Base-by-base conservation (phyloP, 2,329 filamentous ascomycete species). In the Onygenales sp. region DNA sequence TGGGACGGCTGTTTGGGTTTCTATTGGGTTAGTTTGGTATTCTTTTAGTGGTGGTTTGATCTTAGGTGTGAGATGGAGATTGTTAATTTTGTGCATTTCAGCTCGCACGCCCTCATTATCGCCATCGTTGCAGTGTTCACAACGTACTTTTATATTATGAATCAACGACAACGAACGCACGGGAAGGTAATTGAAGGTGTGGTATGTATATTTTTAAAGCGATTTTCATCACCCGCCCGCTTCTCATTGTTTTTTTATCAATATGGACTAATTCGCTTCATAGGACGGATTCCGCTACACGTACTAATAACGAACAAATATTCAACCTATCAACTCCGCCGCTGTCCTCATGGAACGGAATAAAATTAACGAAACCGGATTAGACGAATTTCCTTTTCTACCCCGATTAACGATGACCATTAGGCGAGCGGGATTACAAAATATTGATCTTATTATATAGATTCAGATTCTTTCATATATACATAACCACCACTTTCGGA, bases 1-100 rank as follows among this genome's bases (percentile, higher is more conserved):
- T 64, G 65, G 74, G 54, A 86, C 83, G 2, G 84, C 84, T 2
- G 77, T 86, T 11, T 86, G 82, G 82, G 75, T 85, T 11, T 83
- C 79, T 10, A 83, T 86, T 54, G 82, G 78, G 64, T 71, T 52
- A 56, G 62, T 59, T 14, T 40, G 43, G 13, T 49, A 45, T 43
- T n/a, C n/a, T n/a, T 31, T 34, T 1, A 33, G n/a, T 34, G 8
- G 6, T 49, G 11, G 42, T 37, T 21, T 46, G 11, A n/a, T 27
- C 10, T 9, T 33, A 14, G 39, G 7, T 44, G 8, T 14, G 42
- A 42, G 45, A 13, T 7, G 21, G 17, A 17, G 27, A 14, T 48
- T 31, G 13, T 49, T 10, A 31, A 9, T 37, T 43, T 43, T 4
- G n/a, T 17, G 21, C 11, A 10, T 9, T 10, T 34, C 32, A 67